A percentile compares a stretch with the other conserved stretches of the same genome.
These are phyloP conservation scores for Solanum hybrid DNA, from an alignment of 305 asterid genomes.

Conservation along the genomic window DNA sequence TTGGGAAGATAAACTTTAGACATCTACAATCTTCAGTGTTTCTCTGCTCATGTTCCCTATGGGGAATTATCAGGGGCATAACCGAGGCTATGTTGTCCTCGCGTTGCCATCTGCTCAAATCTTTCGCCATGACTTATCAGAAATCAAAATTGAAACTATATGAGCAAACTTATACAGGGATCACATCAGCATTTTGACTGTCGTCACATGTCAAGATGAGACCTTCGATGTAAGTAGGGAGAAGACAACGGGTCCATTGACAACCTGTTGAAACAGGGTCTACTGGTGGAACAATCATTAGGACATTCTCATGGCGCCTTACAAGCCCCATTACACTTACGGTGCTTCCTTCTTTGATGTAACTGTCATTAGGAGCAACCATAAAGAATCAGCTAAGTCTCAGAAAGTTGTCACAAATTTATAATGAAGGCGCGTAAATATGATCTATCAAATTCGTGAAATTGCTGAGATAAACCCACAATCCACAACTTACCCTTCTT, in stretches of 20 bases:
- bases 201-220: slow-evolving; percentile 47
- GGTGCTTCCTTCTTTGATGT: slow-evolving; percentile 71
- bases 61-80: not conserved
- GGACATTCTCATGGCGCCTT: slow-evolving; percentile 55
- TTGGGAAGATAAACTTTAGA: not conserved
- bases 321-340: slow-evolving; percentile 75
- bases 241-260: slow-evolving; percentile 61
- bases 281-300: slow-evolving; percentile 76
- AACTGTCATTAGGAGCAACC: slow-evolving; percentile 23
- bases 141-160: not conserved
- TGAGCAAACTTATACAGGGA: slow-evolving; percentile 48
- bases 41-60: not conserved
- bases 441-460: not conserved
- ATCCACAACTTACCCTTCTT: slow-evolving; percentile 57
- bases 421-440: not conserved
- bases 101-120: not conserved
- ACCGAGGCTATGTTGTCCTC: not conserved
- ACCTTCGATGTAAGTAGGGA: slow-evolving; percentile 60
- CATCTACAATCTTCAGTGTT: not conserved
- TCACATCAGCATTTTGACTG: slow-evolving; percentile 44
- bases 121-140: not conserved
- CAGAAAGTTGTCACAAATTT: not conserved
- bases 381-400: not conserved
- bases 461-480: not conserved
- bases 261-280: slow-evolving; percentile 68